phyloP scores from a whole-genome alignment of 1,284 basidiomycete species.

The Acaromyces ingoldii region DNA sequence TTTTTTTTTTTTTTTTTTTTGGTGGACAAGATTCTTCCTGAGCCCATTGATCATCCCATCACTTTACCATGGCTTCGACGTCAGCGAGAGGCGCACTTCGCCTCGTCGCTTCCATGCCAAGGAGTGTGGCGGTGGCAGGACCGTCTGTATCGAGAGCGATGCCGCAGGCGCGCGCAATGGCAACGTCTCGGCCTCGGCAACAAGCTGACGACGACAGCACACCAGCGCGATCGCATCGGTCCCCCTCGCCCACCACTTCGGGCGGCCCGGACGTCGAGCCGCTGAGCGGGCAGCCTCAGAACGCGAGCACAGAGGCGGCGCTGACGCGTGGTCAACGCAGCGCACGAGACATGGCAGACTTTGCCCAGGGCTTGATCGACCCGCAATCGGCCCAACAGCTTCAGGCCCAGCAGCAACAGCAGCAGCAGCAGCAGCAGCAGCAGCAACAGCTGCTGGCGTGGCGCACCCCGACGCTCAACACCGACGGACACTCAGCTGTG shows the following conservation, averaged over 20 bases:
- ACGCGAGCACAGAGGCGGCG: background rate
- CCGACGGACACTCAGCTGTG: no score
- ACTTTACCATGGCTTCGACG: no score
- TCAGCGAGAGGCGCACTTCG: no score
- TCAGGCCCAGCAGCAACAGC: background rate
- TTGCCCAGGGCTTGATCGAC: background rate
- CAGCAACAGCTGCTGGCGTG: background rate
- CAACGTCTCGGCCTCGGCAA: no score
- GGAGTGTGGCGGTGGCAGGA: no score
- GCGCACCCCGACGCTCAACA: background rate
- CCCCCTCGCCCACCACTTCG: background rate
- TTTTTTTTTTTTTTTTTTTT: no score
- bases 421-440: background rate
- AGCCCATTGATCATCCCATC: no score
- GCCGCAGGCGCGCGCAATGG: no score
- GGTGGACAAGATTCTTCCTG: no score
- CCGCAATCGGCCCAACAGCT: background rate
- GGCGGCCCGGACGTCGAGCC: background rate
- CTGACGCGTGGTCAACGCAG: background rate
- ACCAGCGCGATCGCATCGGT: conserved; percentile 1
- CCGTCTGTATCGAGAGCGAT: no score
- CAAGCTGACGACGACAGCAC: background rate
- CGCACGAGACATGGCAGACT: background rate
- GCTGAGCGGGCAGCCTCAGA: background rate
- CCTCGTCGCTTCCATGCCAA: no score